These are phyloP conservation scores for Skeletonema costatum DNA, from an alignment of 108 stramenopile species.

Conservation along the genomic window DNA sequence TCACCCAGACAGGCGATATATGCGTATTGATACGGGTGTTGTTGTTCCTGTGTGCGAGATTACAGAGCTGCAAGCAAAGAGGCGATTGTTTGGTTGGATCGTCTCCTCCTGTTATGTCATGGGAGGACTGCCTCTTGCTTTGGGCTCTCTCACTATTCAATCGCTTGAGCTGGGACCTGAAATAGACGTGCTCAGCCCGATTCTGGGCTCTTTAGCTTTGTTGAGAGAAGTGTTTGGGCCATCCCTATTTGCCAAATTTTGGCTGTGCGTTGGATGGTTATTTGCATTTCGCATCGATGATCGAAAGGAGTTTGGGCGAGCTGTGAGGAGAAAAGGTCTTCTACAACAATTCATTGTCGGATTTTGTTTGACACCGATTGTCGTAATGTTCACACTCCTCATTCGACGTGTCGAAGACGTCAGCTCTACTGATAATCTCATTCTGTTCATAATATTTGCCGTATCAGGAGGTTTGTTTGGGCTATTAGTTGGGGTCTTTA, in stretches of 20 bases:
- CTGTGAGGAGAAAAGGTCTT: slow-evolving; percentile 27
- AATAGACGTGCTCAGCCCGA: neutral
- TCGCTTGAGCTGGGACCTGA: slow-evolving; percentile 6
- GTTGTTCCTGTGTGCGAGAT: slow-evolving; percentile 17
- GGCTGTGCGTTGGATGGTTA: slow-evolving; percentile 22
- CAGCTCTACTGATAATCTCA: neutral
- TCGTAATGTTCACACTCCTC: slow-evolving; percentile 16
- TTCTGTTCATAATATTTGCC: slow-evolving; percentile 6
- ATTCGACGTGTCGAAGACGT: slow-evolving; percentile 11
- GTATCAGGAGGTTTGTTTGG: slow-evolving; percentile 32
- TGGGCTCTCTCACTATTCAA: slow-evolving; percentile 20
- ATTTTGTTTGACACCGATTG: neutral
- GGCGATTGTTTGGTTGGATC: slow-evolving; percentile 1
- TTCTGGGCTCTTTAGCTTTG: slow-evolving; percentile 23
- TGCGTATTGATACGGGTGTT: slow-evolving; percentile 10
- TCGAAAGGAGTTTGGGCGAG: slow-evolving; percentile 36
- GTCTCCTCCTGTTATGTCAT: slow-evolving; percentile 25
- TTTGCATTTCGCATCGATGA: slow-evolving; percentile 8
- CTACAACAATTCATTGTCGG: slow-evolving; percentile 30
- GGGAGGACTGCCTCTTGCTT: slow-evolving; percentile 26
- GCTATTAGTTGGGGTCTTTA: slow-evolving; percentile 21
- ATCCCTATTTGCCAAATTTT: slow-evolving; percentile 11
- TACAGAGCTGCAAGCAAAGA: slow-evolving; percentile 10
- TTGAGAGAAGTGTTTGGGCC: slow-evolving; percentile 44
- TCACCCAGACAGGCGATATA: slow-evolving; percentile 30